A percentile compares a stretch with the other conserved stretches of the same genome.
Evolutionary conservation across 306 rosid genomes (phyloP).

Genomic region (Cajanus cajan): DNA sequence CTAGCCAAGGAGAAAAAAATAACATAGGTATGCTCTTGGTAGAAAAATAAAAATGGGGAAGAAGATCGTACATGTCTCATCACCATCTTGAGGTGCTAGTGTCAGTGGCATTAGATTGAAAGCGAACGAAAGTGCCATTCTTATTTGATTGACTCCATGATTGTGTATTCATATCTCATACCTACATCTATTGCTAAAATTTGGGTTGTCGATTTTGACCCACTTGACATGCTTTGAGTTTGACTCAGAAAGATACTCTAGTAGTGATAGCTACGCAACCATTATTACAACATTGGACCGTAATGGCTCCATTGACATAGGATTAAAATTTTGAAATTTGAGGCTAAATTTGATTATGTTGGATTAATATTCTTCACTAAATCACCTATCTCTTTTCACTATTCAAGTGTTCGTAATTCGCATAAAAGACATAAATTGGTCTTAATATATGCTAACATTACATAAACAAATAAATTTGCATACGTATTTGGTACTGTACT

Average conservation of each 20-base stretch:
- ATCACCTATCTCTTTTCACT: neutral
- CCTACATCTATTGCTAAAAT: slow-evolving; percentile 28
- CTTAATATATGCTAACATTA: neutral
- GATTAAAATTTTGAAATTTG: neutral
- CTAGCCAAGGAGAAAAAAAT: neutral
- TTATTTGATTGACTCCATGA: slow-evolving; percentile 28
- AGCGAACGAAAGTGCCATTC: slow-evolving; percentile 9
- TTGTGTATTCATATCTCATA: neutral
- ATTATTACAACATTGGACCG: neutral
- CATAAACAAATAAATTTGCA: neutral
- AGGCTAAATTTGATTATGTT: neutral
- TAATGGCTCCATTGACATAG: neutral
- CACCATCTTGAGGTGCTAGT: neutral
- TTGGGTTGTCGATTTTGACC: slow-evolving; percentile 22
- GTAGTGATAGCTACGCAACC: neutral
- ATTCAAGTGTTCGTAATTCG: neutral
- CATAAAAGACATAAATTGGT: neutral
- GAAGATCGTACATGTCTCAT: slow-evolving; percentile 9
- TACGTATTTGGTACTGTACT: neutral
- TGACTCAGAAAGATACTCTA: slow-evolving; percentile 15
- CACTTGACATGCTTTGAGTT: slow-evolving; percentile 27
- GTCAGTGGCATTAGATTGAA: slow-evolving; percentile 8
- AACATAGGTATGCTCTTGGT: neutral
- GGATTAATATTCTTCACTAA: neutral
- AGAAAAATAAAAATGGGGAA: neutral